Base-by-base conservation (phyloP, 768 basidiomycete species). In the Boletus sp. region DNA sequence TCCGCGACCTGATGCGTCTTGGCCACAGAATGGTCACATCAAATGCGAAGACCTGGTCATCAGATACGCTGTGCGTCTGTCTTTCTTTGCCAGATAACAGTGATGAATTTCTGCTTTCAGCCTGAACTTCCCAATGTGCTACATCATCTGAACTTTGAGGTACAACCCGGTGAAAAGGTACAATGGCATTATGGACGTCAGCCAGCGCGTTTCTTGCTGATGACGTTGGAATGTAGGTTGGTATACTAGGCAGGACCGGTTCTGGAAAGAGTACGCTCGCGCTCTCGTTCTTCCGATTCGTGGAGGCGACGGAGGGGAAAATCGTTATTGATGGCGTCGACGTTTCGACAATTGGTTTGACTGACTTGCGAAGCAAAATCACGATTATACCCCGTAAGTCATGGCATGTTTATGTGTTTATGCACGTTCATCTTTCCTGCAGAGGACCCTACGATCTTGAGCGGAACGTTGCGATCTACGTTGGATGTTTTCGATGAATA, bases 401-500 rank as follows among this genome's bases (percentile, higher is more conserved):
- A 30, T 9, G 6, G 0, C 29, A 42, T 55, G n/a, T 35, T 39
- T 7, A 40, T n/a, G 20, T 7, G 2, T 20, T 4, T 18, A 39
- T n/a, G 7, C 5, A 29, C 1, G 12, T 15, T 41, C 11, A 59
- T 49, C 18, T 7, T 40, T 30, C 17, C 54, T 37, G 24, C 74
- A 87, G 91, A 95, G 86, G 93, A 95, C 66, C 94, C 93, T 0
- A 90, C 87, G 0, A 90, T 96, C 60, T 71, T 94, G 62, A 92
- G 89, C 56, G 93, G 93, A 9, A 91, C 85, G 7, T 57, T 94
- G 17, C 83, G 91, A 35, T 86, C 89, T 0, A 87, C 91, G 0
- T 75, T 94, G 10, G 93, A 95, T 60, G 88, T 94, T 10, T 94
- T 94, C 61, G 79, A 86, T 18, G 92, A 94, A 67, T 94, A 94